Percentiles rank a stretch among this genome's conserved stretches.
phyloP scores from a whole-genome alignment of 306 rosid genomes.

The Pueraria montana region DNA sequence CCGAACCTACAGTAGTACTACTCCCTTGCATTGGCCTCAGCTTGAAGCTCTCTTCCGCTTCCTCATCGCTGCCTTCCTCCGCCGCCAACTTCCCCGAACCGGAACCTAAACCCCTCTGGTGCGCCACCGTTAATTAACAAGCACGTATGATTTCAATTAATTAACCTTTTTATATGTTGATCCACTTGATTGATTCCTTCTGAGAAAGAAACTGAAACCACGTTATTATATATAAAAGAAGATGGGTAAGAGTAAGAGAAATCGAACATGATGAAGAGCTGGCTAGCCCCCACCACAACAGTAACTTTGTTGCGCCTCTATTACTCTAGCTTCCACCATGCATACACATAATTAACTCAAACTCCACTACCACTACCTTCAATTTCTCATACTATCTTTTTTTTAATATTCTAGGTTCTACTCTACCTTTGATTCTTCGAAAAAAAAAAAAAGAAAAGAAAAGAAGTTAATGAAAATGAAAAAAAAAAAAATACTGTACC shows the following conservation, averaged over 20 bases:
- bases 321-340: conserved; percentile 36
- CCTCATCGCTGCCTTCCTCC: conserved; percentile 34
- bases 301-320: conserved; percentile 19
- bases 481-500: not conserved
- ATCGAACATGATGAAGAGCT: not conserved
- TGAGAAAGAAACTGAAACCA: conserved; percentile 17
- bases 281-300: conserved; percentile 10
- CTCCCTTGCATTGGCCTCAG: not conserved
- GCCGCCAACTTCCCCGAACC: conserved; percentile 30
- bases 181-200: not conserved
- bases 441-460: not conserved
- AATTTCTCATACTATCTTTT: not conserved
- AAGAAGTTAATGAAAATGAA: not conserved
- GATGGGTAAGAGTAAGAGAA: conserved; percentile 13
- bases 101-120: conserved; percentile 32
- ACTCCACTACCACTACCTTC: not conserved
- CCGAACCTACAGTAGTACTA: conserved; percentile 49
- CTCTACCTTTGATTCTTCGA: not conserved
- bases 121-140: conserved; percentile 62
- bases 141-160: conserved; percentile 30
- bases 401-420: not conserved
- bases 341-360: conserved; percentile 21
- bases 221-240: not conserved
- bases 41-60: not conserved
- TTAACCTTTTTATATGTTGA: not conserved